Conservation (phyloP, 805 yeast genomes). For the Barnettozyma botsteinii region DNA sequence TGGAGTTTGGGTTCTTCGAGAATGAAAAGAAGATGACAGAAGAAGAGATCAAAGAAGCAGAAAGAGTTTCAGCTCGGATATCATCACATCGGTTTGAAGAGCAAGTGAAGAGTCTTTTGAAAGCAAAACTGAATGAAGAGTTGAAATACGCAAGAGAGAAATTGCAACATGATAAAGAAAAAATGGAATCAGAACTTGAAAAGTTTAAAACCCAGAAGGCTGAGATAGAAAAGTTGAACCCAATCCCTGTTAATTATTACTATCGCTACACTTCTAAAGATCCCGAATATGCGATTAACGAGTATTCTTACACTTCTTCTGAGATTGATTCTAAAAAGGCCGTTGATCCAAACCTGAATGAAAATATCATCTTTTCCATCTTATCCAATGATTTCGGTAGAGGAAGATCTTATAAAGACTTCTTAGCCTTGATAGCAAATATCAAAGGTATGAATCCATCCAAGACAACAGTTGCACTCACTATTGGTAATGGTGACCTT, state of each 20-base stretch:
- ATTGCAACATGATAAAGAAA: too few relatives aligned
- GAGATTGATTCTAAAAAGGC: conserved; percentile 1
- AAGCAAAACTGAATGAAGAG: background rate
- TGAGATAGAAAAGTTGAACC: too few relatives aligned
- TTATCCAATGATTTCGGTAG: conserved; percentile 34
- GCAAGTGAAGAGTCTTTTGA: too few relatives aligned
- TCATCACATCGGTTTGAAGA: too few relatives aligned
- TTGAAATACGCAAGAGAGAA: background rate
- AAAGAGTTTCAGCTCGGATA: too few relatives aligned
- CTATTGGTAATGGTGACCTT: conserved; percentile 9
- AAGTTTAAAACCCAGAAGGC: too few relatives aligned
- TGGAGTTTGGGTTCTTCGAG: too few relatives aligned
- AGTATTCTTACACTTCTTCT: background rate
- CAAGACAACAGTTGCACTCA: conserved; percentile 20
- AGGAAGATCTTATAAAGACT: conserved; percentile 28
- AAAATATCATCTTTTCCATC: conserved; percentile 17
- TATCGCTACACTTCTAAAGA: too few relatives aligned
- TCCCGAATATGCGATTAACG: background rate
- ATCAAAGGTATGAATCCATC: conserved; percentile 22
- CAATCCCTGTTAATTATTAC: background rate
- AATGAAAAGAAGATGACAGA: too few relatives aligned
- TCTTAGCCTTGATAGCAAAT: conserved; percentile 27
- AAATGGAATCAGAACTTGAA: too few relatives aligned
- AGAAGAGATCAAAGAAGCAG: too few relatives aligned
- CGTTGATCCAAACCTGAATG: conserved; percentile 7